Percentiles rank a stretch among this genome's conserved stretches.
phyloP scores from a whole-genome alignment of 2,329 filamentous ascomycete species.

The Aspergillus hortae region DNA sequence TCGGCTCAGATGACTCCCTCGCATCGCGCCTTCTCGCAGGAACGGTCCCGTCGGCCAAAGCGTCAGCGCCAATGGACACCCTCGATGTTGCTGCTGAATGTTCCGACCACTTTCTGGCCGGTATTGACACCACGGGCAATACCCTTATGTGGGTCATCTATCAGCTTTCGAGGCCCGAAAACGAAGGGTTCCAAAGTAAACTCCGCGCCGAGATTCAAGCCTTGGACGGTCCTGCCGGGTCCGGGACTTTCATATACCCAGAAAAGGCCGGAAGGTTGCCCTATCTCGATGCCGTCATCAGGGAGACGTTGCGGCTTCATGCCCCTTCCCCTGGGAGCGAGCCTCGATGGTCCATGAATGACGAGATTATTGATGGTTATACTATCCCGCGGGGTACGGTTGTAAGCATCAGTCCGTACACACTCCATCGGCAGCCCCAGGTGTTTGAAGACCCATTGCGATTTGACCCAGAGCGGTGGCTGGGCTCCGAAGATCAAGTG shows the following conservation, averaged over 20 bases:
- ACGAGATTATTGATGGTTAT: constrained; percentile 34
- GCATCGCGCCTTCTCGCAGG: constrained; percentile 29
- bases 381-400: constrained; percentile 29
- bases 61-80: constrained; percentile 33
- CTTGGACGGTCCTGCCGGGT: constrained; percentile 21
- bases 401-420: constrained; percentile 32
- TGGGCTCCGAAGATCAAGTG: constrained; percentile 12
- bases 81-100: constrained; percentile 52
- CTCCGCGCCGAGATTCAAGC: constrained; percentile 42
- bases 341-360: constrained; percentile 36
- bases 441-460: constrained; percentile 25
- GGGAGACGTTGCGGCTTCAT: constrained; percentile 49
- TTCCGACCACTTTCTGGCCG: constrained; percentile 53
- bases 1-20: constrained; percentile 15
- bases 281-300: constrained; percentile 50
- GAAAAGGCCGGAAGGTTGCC: constrained; percentile 37
- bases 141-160: constrained; percentile 52
- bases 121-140: constrained; percentile 53
- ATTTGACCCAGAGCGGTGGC: constrained; percentile 34
- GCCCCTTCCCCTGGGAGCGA: constrained; percentile 50
- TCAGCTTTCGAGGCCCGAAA: constrained; percentile 45
- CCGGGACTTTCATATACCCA: constrained; percentile 31
- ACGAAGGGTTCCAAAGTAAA: constrained; percentile 42
- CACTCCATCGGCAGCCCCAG: constrained; percentile 30
- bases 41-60: background rate